phyloP scores from a whole-genome alignment of 768 basidiomycete genomes.

The Lactarius vividus region DNA sequence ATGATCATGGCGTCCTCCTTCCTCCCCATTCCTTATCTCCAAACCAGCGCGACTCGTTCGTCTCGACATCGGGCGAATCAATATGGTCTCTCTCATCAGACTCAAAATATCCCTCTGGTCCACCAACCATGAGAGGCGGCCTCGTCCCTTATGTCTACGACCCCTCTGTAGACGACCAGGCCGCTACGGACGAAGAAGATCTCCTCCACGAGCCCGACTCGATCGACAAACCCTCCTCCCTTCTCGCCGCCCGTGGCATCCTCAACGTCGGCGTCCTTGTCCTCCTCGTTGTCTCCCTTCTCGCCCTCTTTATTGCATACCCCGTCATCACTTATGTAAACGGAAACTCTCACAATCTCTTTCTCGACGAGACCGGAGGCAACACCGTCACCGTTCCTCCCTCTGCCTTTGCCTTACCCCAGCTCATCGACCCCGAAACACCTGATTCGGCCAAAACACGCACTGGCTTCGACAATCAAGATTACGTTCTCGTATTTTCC shows the following conservation, averaged over 20 bases:
- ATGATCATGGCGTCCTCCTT: constrained; percentile 34
- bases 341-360: constrained; percentile 37
- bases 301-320: constrained; percentile 79
- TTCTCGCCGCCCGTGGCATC: constrained; percentile 48
- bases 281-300: constrained; percentile 55
- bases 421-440: constrained; percentile 69
- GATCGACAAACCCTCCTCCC: constrained; percentile 39
- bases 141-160: constrained; percentile 73
- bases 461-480: constrained; percentile 68
- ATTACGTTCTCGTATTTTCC: constrained; percentile 65
- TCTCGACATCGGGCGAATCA: constrained; percentile 54
- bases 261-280: constrained; percentile 70
- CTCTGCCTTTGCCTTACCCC: constrained; percentile 45
- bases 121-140: constrained; percentile 32
- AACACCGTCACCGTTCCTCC: constrained; percentile 58
- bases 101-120: constrained; percentile 62
- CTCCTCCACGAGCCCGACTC: constrained; percentile 60
- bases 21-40: constrained; percentile 34
- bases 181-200: constrained; percentile 72
- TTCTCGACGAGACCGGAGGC: constrained; percentile 53
- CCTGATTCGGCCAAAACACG: constrained; percentile 55
- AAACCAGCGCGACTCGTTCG: constrained; percentile 41
- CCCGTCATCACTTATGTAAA: constrained; percentile 63
- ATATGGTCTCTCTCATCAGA: constrained; percentile 47
- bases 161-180: constrained; percentile 53